Conservation (phyloP, 1,139 yeast species). For the Nakaseomyces sp. region DNA sequence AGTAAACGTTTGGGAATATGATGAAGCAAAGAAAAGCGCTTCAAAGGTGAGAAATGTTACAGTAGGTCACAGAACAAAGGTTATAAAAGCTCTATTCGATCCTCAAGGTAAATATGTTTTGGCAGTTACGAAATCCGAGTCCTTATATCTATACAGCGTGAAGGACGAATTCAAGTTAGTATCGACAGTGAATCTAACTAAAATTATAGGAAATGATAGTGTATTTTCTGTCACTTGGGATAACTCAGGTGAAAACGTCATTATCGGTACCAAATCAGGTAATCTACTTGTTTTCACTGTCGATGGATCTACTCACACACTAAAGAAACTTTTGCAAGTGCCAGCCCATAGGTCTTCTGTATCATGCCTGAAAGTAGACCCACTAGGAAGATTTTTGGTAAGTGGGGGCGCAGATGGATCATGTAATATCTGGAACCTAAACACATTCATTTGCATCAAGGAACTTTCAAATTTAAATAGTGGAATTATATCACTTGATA, state of each 20-base stretch:
- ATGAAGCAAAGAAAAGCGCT: conserved; percentile 32
- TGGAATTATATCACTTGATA: conserved; percentile 39
- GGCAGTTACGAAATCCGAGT: conserved; percentile 37
- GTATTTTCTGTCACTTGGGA: conserved; percentile 28
- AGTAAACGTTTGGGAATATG: conserved; percentile 50
- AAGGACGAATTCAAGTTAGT: conserved; percentile 16
- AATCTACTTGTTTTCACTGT: conserved; percentile 28
- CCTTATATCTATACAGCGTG: conserved; percentile 23
- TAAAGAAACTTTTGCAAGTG: conserved; percentile 25
- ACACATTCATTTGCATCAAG: conserved; percentile 37
- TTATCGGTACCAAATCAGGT: conserved; percentile 34
- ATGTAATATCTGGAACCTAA: conserved; percentile 51
- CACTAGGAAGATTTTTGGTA: conserved; percentile 46
- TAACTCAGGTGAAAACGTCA: conserved; percentile 28
- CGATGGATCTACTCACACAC: neutral
- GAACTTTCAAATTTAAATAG: conserved; percentile 45
- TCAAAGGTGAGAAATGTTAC: conserved; percentile 31
- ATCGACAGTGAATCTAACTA: conserved; percentile 11
- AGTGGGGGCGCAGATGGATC: conserved; percentile 67
- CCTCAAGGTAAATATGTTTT: conserved; percentile 41
- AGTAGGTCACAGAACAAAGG: conserved; percentile 31
- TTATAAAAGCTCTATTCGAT: conserved; percentile 41
- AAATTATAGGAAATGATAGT: conserved; percentile 10
- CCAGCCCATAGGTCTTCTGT: conserved; percentile 49
- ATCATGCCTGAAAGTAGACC: conserved; percentile 46